Evolutionary conservation across 1,284 basidiomycete species (phyloP), one percentile per base, ranked within the genome.

Genomic region (Sporisorium reilianum): DNA sequence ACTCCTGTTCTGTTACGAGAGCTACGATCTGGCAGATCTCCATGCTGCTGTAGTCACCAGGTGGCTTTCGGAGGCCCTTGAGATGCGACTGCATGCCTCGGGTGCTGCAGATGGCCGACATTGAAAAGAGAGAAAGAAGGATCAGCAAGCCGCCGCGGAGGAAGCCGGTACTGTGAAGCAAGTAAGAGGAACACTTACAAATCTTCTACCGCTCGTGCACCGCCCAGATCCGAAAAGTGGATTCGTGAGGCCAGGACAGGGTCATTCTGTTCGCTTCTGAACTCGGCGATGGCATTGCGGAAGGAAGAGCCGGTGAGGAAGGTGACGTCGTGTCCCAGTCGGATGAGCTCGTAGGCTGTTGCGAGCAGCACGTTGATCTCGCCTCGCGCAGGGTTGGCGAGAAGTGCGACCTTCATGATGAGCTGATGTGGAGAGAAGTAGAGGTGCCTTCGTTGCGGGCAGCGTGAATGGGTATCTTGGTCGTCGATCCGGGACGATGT

Each of bases 351-450:
- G 42, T 66, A 56, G 12, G 62, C 54, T 2, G 72, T 71, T 23
- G 72, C 72, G 9, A 75, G 55, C 7, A 72, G 67, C n/a, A 71
- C 68, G 48, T 75, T 75, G 57, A 70, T 63, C 51, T 75, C 72
- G n/a, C 72, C 72, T 14, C 66, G 49, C 11, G 72, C 70, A 30
- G 72, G 72, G 42, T 60, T 71, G 34, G 72, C 58, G 18, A 75
- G 67, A 32, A 75, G 58, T 20, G 63, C 67, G 49, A 75, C 49
- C 57, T 75, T 69, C 72, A 75, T 75, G 32, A 25, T 60, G 41
- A 32, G 23, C 3, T 14, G 18, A 23, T 46, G 23, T 22, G 18
- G 28, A 23, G n/a, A 9, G n/a, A 42, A n/a, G 38, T 22, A 10
- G 20, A 11, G 28, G 14, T 16, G 23, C 6, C 25, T 23, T 45